These are phyloP conservation scores for Aspergillus felis DNA, from an alignment of 2,329 filamentous ascomycete genomes.

Conservation along the genomic window DNA sequence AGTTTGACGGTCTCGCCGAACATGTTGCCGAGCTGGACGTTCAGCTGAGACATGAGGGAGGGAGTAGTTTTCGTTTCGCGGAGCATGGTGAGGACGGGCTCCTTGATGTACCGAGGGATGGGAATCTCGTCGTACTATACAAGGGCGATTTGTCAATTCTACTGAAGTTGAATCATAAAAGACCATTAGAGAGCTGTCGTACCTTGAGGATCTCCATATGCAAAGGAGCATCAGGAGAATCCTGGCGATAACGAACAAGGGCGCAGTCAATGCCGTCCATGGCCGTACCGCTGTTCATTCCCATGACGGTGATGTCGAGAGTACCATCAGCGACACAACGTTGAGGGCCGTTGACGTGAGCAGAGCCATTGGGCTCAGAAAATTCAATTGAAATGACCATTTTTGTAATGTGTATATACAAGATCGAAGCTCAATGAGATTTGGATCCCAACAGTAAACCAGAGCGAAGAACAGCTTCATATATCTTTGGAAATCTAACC, in stretches of 20 bases:
- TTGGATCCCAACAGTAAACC: no score
- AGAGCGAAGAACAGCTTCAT: no score
- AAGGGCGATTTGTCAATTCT: not conserved
- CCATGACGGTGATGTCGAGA: slow-evolving; percentile 43
- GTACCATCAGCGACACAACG: not conserved
- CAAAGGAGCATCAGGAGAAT: slow-evolving; percentile 49
- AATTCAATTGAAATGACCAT: no score
- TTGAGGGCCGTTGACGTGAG: no score
- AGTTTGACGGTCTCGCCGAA: slow-evolving; percentile 36
- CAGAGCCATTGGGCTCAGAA: no score
- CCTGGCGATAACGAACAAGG: slow-evolving; percentile 54
- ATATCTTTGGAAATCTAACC: no score
- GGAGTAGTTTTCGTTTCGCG: slow-evolving; percentile 50
- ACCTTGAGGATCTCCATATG: slow-evolving; percentile 52
- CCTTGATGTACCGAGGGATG: slow-evolving; percentile 50
- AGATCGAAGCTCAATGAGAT: no score
- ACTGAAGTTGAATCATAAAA: not conserved
- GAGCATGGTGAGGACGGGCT: slow-evolving; percentile 56
- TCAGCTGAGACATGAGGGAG: slow-evolving; percentile 53
- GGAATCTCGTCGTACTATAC: slow-evolving; percentile 50
- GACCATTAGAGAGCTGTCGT: not conserved
- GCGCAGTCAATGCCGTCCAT: slow-evolving; percentile 60
- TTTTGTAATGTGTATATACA: no score
- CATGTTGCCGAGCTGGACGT: slow-evolving; percentile 54
- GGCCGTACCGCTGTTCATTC: slow-evolving; percentile 50